Evolutionary conservation across 2,329 filamentous ascomycete species (phyloP).

Genomic region (Epichloe sp.): DNA sequence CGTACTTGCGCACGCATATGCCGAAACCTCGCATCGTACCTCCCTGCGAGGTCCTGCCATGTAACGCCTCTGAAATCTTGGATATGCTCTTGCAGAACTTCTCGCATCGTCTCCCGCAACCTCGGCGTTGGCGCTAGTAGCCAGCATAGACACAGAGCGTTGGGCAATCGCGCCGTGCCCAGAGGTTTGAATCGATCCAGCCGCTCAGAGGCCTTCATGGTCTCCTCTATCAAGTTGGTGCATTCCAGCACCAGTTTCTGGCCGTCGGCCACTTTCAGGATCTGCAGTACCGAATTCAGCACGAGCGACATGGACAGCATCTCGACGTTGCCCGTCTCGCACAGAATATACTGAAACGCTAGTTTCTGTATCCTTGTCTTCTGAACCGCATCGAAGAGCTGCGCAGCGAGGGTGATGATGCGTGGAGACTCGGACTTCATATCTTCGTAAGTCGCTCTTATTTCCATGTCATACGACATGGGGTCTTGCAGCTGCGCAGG

Average conservation of each 20-base stretch:
- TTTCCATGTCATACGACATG: background rate
- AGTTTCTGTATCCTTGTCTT: background rate
- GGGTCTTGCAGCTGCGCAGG: background rate
- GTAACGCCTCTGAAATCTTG: background rate
- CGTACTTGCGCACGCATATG: background rate
- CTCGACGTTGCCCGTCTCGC: conserved; percentile 1
- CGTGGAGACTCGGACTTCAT: background rate
- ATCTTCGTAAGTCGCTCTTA: background rate
- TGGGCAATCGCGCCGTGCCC: conserved; percentile 1
- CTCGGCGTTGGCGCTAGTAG: background rate
- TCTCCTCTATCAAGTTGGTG: background rate
- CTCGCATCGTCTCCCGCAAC: background rate
- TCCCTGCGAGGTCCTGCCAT: background rate
- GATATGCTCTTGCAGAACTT: background rate
- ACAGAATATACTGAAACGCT: background rate
- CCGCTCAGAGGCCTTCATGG: background rate
- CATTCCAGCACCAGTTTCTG: background rate
- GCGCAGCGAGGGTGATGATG: background rate
- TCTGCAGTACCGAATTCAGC: conserved; percentile 1
- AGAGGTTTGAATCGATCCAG: conserved; percentile 1
- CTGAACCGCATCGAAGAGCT: background rate
- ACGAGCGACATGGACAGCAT: conserved; percentile 1
- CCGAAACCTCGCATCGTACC: background rate
- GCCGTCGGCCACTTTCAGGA: background rate
- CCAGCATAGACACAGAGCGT: conserved; percentile 1